Evolutionary conservation across 331 rosid species (phyloP).

Genomic region (Saraca asoca): DNA sequence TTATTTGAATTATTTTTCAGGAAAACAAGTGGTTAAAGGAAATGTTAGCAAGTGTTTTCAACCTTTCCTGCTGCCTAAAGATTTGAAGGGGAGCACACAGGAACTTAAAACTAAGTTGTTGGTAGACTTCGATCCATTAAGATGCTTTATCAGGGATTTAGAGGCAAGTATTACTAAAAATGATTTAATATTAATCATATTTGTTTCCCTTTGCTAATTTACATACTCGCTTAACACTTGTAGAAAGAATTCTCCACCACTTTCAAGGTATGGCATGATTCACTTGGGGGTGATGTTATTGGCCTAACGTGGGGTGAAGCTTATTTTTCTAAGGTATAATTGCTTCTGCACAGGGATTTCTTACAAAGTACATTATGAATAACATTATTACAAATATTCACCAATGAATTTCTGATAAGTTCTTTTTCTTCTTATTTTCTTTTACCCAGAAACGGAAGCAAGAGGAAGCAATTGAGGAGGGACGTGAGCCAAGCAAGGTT

Average conservation of each 20-base stretch:
- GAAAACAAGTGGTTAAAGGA: conserved; percentile 63
- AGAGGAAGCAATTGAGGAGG: conserved; percentile 55
- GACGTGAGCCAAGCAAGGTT: conserved; percentile 53
- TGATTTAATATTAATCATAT: conserved; percentile 24
- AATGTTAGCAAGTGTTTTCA: conserved; percentile 66
- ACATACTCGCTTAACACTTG: conserved; percentile 29
- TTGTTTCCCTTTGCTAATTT: conserved; percentile 1
- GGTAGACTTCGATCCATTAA: conserved; percentile 85
- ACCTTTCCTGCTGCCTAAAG: conserved; percentile 69
- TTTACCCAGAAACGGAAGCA: conserved; percentile 69
- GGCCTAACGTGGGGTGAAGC: conserved; percentile 83
- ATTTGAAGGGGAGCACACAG: conserved; percentile 58
- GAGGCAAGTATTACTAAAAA: conserved; percentile 61
- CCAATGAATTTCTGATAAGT: conserved; percentile 24
- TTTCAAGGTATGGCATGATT: conserved; percentile 86
- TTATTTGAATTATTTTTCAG: conserved; percentile 47
- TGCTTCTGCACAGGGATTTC: not conserved
- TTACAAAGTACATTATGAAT: conserved; percentile 15
- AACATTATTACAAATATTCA: not conserved
- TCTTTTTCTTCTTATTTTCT: not conserved
- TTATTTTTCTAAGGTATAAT: conserved; percentile 63
- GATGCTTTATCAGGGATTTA: conserved; percentile 66
- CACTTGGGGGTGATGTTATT: conserved; percentile 86
- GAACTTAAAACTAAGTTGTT: conserved; percentile 65
- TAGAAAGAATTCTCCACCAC: conserved; percentile 64